phyloP scores from a whole-genome alignment of 768 basidiomycete genomes.

The Suillus paluster region DNA sequence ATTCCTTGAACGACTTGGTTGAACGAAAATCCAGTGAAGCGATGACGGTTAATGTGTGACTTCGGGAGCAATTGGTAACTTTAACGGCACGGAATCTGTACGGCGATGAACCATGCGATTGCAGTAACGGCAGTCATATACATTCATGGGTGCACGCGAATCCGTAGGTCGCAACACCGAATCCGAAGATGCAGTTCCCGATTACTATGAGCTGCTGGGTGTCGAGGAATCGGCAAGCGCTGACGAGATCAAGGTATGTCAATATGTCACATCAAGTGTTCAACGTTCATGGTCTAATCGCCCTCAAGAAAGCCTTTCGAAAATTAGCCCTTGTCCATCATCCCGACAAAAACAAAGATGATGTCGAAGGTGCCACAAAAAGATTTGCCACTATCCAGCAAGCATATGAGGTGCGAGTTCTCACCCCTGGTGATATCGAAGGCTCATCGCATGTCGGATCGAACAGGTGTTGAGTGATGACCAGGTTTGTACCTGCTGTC shows the following conservation, averaged over 20 bases:
- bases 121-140: neutral
- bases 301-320: constrained; percentile 74
- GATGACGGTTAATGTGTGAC: neutral
- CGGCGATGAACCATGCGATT: neutral
- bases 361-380: constrained; percentile 84
- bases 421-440: neutral
- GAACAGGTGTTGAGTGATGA: constrained; percentile 90
- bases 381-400: constrained; percentile 90
- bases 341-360: constrained; percentile 85
- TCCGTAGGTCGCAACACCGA: constrained; percentile 49
- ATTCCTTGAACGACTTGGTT: neutral
- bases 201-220: constrained; percentile 85
- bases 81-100: neutral
- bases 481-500: constrained; percentile 61
- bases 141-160: constrained; percentile 69
- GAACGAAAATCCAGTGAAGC: neutral
- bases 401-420: constrained; percentile 82
- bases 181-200: constrained; percentile 39
- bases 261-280: constrained; percentile 9
- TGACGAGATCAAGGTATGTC: constrained; percentile 85
- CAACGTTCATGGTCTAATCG: constrained; percentile 14
- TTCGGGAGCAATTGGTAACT: constrained; percentile 1
- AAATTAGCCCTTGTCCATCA: constrained; percentile 84
- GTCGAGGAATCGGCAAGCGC: constrained; percentile 81
- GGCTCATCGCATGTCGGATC: neutral